phyloP scores from a whole-genome alignment of 257 asterid genomes.

The Schizonepeta tenuifolia region DNA sequence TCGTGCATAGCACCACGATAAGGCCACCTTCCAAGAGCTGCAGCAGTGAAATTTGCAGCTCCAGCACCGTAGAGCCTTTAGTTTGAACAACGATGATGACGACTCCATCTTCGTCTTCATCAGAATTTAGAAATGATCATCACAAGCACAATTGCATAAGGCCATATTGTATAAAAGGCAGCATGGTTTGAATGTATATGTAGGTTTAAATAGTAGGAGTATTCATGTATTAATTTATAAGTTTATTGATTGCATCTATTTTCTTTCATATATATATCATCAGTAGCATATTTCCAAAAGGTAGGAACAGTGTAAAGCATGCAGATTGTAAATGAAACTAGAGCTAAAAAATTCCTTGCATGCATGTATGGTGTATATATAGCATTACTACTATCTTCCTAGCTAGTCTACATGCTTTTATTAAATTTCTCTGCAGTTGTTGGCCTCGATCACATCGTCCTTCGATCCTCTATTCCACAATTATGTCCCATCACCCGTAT shows the following conservation, averaged over 20 bases:
- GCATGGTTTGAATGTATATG: background rate
- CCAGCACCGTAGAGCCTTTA: conserved; percentile 42
- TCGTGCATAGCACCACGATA: conserved; percentile 62
- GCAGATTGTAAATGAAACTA: conserved; percentile 12
- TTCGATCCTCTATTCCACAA: no score
- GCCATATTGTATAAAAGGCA: conserved; percentile 9
- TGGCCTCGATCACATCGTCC: no score
- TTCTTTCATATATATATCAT: background rate
- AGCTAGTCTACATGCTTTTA: no score
- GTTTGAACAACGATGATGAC: conserved; percentile 26
- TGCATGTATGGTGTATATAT: background rate
- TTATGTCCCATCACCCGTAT: no score
- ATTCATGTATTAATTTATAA: background rate
- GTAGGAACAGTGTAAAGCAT: conserved; percentile 23
- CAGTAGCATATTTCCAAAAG: background rate
- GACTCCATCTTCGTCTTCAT: background rate
- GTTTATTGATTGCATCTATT: conserved; percentile 5
- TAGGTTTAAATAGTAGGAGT: conserved; percentile 15
- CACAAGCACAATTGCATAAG: background rate
- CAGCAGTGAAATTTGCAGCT: conserved; percentile 36
- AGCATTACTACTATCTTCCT: no score
- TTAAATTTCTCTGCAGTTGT: no score
- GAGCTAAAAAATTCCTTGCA: background rate
- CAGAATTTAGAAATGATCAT: conserved; percentile 3
- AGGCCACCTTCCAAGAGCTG: conserved; percentile 42